These are phyloP conservation scores for Talaromyces sp. DNA, from an alignment of 2,329 filamentous ascomycete genomes.

Conservation along the genomic window DNA sequence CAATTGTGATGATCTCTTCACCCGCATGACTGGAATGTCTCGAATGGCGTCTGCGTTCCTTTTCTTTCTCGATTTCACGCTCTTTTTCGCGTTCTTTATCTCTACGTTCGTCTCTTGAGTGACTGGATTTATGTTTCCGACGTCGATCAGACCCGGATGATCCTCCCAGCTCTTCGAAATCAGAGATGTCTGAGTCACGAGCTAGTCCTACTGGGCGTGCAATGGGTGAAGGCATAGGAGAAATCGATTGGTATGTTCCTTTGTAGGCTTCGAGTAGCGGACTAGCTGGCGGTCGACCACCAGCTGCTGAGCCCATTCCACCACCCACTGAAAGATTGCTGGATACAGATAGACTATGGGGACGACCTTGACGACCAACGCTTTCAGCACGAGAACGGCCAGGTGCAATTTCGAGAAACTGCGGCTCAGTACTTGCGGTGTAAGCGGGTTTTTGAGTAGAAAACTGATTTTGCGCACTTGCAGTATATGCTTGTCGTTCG, in stretches of 20 bases:
- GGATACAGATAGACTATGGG: constrained; percentile 36
- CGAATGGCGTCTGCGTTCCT: constrained; percentile 25
- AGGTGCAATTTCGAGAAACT: constrained; percentile 33
- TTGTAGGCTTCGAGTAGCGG: constrained; percentile 88
- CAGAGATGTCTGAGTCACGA: constrained; percentile 54
- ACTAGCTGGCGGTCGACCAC: constrained; percentile 62
- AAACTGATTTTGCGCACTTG: constrained; percentile 28
- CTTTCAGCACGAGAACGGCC: constrained; percentile 21
- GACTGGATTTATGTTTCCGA: constrained; percentile 7
- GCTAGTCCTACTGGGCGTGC: constrained; percentile 45
- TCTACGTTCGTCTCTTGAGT: constrained; percentile 20
- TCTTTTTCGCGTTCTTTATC: constrained; percentile 11
- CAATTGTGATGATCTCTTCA: constrained; percentile 41
- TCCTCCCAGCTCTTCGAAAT: constrained; percentile 44
- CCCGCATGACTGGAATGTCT: constrained; percentile 25
- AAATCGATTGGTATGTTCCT: constrained; percentile 90
- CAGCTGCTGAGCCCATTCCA: constrained; percentile 29
- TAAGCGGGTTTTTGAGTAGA: constrained; percentile 26
- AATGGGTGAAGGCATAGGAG: constrained; percentile 83
- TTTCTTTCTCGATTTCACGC: constrained; percentile 16
- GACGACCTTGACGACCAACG: constrained; percentile 18
- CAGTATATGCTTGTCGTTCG: constrained; percentile 24
- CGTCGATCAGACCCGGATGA: constrained; percentile 17
- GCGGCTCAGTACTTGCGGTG: constrained; percentile 26
- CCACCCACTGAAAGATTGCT: constrained; percentile 38